A percentile compares a stretch with the other conserved stretches of the same genome.
These are phyloP conservation scores for Globisporangium nagaii DNA, from an alignment of 352 stramenopile species.

Conservation along the genomic window DNA sequence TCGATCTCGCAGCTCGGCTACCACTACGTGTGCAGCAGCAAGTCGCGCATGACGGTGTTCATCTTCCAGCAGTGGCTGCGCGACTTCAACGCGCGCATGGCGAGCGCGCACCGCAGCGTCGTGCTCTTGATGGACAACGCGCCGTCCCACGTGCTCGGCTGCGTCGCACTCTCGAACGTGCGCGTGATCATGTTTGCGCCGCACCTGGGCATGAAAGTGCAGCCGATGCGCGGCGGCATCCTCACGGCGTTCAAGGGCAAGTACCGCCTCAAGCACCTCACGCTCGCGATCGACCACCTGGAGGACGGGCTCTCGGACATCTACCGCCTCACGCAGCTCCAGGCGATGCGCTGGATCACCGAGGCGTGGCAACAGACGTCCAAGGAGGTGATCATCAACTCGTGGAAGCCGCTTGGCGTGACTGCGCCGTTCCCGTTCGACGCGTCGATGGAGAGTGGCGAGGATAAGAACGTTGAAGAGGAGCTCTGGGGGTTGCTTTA, in stretches of 20 bases:
- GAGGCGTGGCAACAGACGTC: conserved; percentile 79
- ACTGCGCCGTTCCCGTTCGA: conserved; percentile 63
- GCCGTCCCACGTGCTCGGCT: conserved; percentile 76
- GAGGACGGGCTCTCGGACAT: conserved; percentile 74
- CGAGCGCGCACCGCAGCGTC: conserved; percentile 75
- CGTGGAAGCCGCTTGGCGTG: conserved; percentile 74
- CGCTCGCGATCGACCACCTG: conserved; percentile 76
- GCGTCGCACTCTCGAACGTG: conserved; percentile 80
- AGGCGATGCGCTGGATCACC: conserved; percentile 84
- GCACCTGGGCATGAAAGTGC: conserved; percentile 80
- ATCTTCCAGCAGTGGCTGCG: conserved; percentile 88
- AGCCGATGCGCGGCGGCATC: conserved; percentile 83
- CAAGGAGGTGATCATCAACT: conserved; percentile 70
- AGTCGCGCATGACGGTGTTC: conserved; percentile 83
- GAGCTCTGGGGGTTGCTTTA: conserved; percentile 84
- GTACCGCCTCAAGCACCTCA: conserved; percentile 83
- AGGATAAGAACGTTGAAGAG: conserved; percentile 86
- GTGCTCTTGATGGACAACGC: conserved; percentile 85
- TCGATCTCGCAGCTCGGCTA: conserved; percentile 78
- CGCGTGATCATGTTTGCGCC: conserved; percentile 83
- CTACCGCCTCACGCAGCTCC: conserved; percentile 80
- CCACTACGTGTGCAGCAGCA: conserved; percentile 83
- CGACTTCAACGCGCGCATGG: conserved; percentile 84
- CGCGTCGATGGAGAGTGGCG: conserved; percentile 32
- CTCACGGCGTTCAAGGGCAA: conserved; percentile 81